Percentiles rank a stretch among this genome's conserved stretches.
Evolutionary conservation across 164 flowering plant genomes (phyloP).

Genomic region (Litsea cubeba): DNA sequence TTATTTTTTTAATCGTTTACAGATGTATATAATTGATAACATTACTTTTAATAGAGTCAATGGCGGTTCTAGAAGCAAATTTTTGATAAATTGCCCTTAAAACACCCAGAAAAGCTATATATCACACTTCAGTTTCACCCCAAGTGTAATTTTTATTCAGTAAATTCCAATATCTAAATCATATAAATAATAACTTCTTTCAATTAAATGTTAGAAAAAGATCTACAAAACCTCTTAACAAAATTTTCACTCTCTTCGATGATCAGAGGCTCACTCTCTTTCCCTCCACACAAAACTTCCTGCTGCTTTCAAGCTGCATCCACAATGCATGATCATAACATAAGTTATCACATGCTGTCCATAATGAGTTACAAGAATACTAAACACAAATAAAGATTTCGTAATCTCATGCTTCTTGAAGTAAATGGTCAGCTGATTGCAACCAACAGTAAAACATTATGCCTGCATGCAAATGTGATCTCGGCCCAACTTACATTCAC

Average conservation of each 20-base stretch:
- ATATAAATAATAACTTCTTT: not conserved
- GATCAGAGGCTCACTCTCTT: slow-evolving; percentile 52
- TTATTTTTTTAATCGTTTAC: too few relatives aligned
- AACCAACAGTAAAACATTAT: not conserved
- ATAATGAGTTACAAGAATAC: too few relatives aligned
- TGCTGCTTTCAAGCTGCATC: slow-evolving; percentile 73
- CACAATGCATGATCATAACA: not conserved
- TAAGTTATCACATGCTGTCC: not conserved
- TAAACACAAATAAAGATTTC: not conserved
- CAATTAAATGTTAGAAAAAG: not conserved
- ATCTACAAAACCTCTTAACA: not conserved
- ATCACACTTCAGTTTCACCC: not conserved
- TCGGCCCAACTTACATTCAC: too few relatives aligned
- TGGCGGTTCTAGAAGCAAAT: not conserved
- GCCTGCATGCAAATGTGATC: not conserved
- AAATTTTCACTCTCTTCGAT: slow-evolving; percentile 17
- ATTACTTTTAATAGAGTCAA: too few relatives aligned
- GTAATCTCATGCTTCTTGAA: not conserved
- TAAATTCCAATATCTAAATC: not conserved
- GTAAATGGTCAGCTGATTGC: not conserved
- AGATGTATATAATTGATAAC: not conserved
- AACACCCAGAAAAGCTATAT: not conserved
- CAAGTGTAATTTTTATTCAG: not conserved
- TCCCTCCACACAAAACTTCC: slow-evolving; percentile 62
- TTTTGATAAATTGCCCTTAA: not conserved